Evolutionary conservation across 495 filamentous ascomycete species (phyloP), one percentile per base, ranked within the genome.

Genomic region (Staphylotrichum longicolle): DNA sequence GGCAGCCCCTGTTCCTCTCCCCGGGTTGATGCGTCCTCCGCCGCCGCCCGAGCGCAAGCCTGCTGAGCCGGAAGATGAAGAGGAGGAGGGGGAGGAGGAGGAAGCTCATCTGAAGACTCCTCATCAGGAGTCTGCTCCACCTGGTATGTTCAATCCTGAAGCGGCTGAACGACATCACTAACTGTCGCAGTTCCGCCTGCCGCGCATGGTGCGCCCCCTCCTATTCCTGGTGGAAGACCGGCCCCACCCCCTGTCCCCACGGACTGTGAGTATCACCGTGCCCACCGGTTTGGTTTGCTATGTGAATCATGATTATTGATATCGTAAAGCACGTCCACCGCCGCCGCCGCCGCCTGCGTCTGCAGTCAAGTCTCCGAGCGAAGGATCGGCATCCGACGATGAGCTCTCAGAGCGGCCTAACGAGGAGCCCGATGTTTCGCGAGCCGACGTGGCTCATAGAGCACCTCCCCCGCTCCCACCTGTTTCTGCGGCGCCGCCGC

Each of bases 371-470:
- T 90, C 90, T 46, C 86, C 83, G 37, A 92, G 86, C 63, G 81
- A 85, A 60, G 93, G 93, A 33, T 95, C 93, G 7, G 91, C 88
- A 68, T 96, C 93, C 9, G 95, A 96, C 74, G 95, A 98, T 74
- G 94, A 98, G 69, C 77, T 96, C 74, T 94, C 91, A n/a, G 75
- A 84, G 53, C 81, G 82, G 63, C 77, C 85, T 32, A 68, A 67
- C 49, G 68, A 69, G 30, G 65, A 70, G 37, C 57, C 63, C 65
- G 70, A 78, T 39, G 75, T 76, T 42, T 75, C 76, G 34, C 72
- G 69, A 55, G 66, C 66, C 42, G 79, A 82, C 63, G 57, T 62
- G 37, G 65, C 63, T 15, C 65, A 57, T 50, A 70, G 74, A 58
- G 76, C 71, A 34, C 78, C 77, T 30, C 78, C 76, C 59, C 77